A percentile compares a stretch with the other conserved stretches of the same genome.
Evolutionary conservation across 176 grass and related monocot genomes (phyloP).

Genomic region (Eragrostis nindensis): DNA sequence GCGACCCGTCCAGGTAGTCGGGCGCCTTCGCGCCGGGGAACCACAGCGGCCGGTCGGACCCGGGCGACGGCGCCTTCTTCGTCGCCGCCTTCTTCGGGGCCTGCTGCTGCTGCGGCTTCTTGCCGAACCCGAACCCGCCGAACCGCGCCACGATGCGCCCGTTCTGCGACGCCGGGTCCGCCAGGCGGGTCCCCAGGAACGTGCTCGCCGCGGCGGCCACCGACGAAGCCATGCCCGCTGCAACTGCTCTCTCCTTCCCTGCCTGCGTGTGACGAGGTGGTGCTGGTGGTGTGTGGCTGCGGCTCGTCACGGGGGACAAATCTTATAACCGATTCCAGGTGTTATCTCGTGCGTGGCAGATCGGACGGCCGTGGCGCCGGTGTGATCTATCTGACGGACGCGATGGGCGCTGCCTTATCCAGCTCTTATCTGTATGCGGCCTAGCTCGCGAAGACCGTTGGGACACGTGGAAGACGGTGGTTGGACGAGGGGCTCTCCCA

Average conservation of each 20-base stretch:
- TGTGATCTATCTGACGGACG: constrained; percentile 90
- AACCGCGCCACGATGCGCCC: constrained; percentile 76
- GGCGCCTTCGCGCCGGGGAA: constrained; percentile 79
- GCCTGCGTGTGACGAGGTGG: not conserved
- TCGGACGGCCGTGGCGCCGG: constrained; percentile 24
- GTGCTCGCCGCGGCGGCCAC: constrained; percentile 79
- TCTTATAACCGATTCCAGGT: constrained; percentile 48
- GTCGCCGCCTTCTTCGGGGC: constrained; percentile 55
- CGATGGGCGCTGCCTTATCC: constrained; percentile 69
- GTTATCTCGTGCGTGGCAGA: constrained; percentile 68
- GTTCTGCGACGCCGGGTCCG: constrained; percentile 49
- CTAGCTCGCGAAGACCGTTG: constrained; percentile 5
- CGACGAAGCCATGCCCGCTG: constrained; percentile 62
- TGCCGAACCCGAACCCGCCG: constrained; percentile 63
- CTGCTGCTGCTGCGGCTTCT: constrained; percentile 55
- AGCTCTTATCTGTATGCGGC: constrained; percentile 59
- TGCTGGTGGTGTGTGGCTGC: constrained; percentile 32
- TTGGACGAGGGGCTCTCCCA: constrained; percentile 41
- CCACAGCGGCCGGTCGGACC: constrained; percentile 83
- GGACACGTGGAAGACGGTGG: constrained; percentile 51
- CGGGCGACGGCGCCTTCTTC: not conserved
- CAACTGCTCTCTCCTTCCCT: not conserved
- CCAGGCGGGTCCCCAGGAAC: constrained; percentile 81
- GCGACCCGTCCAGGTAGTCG: constrained; percentile 82
- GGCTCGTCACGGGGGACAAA: constrained; percentile 45